phyloP scores from a whole-genome alignment of 306 rosid genomes.

The Casuarina cunninghamiana region DNA sequence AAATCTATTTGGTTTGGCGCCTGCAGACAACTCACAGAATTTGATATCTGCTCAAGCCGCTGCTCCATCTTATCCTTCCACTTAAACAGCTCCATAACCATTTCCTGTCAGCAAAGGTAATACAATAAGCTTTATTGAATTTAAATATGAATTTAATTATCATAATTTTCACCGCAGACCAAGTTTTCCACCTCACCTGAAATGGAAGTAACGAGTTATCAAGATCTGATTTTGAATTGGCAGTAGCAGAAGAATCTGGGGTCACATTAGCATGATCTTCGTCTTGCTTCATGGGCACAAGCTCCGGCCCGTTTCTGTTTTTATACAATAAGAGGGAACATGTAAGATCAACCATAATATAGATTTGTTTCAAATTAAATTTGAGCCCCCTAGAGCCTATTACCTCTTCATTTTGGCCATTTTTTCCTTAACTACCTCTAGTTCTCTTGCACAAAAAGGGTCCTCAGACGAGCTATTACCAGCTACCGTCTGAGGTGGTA shows the following conservation, averaged over 20 bases:
- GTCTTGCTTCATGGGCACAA: constrained; percentile 39
- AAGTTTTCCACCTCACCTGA: constrained; percentile 55
- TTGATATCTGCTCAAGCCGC: constrained; percentile 62
- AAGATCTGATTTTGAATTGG: constrained; percentile 56
- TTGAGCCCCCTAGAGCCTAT: neutral
- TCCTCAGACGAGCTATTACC: constrained; percentile 25
- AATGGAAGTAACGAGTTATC: constrained; percentile 54
- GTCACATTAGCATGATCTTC: constrained; percentile 62
- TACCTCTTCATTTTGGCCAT: constrained; percentile 56
- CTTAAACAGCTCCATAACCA: constrained; percentile 65
- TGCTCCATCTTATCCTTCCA: constrained; percentile 82
- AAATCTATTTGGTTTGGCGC: constrained; percentile 38
- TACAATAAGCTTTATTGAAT: constrained; percentile 11
- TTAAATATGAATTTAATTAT: neutral
- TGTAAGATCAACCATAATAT: constrained; percentile 10
- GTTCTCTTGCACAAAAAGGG: constrained; percentile 26
- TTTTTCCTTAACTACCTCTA: constrained; percentile 40
- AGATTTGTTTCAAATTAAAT: neutral
- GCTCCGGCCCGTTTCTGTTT: constrained; percentile 45
- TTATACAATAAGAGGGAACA: constrained; percentile 25
- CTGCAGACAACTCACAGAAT: constrained; percentile 58
- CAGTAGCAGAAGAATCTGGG: constrained; percentile 75
- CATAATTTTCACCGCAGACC: neutral
- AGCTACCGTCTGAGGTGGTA: constrained; percentile 32
- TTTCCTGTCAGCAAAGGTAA: constrained; percentile 50